Base-by-base conservation (phyloP, 768 basidiomycete genomes). In the Suillus bovinus region DNA sequence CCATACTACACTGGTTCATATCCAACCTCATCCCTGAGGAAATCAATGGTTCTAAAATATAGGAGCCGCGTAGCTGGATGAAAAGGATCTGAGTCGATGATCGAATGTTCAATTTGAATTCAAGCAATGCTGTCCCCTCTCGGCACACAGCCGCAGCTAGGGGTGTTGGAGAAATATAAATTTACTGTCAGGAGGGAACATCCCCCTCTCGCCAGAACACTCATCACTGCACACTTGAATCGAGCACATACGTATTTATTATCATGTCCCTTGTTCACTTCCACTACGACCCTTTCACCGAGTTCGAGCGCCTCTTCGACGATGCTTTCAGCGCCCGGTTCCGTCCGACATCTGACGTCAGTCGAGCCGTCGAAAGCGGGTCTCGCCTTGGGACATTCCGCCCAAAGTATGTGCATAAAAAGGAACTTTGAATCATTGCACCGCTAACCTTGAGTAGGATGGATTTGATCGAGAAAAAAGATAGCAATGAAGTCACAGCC, bases 401-500 rank as follows among this genome's bases (percentile, higher is more conserved):
- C 56, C 80, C 79, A 7, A 74, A 67, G 79, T 76, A 68, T 4
- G 66, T 29, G 5, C 55, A 27, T 39, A 8, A 39, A 11, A 16
- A 8, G 33, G 24, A 24, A 17, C 11, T 34, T 0, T 10, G 1
- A 34, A 39, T 41, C 17, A 39, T 39, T 39, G 24, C 55, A 39
- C 8, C 17, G 5, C 38, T 56, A 29, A 31, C 7, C 20, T 11
- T 36, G 24, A 34, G 1, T 64, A 86, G 85, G 65, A 81, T 86
- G 80, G 83, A 86, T 64, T 71, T 86, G 14, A 81, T 83, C 66
- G 84, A 86, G 66, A 74, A 84, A 61, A 52, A 66, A 0, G 76
- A 81, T 24, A 72, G 70, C 27, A 84, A 84, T 66, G 68, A 74
- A 41, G 81, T 87, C 42, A 83, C 82, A 0, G 85, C 85, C 46